These are phyloP conservation scores for Xerocomus cyaneibrunnescens DNA, from an alignment of 1,284 basidiomycete species.

Conservation along the genomic window DNA sequence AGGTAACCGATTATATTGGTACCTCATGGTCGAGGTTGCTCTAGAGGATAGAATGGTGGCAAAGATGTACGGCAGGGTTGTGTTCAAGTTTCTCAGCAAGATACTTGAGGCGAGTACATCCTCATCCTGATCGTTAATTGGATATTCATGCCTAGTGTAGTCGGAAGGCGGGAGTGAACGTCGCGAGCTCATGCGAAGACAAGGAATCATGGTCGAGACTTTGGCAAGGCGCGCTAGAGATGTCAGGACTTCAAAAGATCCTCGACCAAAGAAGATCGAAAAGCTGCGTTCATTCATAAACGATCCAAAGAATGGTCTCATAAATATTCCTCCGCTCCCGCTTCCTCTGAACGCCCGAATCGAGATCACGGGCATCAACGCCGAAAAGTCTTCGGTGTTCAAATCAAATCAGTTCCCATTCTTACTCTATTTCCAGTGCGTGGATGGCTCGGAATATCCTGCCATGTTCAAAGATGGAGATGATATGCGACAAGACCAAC, in stretches of 20 bases:
- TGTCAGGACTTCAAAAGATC: constrained; percentile 87
- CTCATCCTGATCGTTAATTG: background rate
- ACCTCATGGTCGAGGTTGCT: constrained; percentile 89
- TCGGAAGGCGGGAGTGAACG: constrained; percentile 74
- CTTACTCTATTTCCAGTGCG: constrained; percentile 85
- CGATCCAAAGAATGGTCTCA: constrained; percentile 82
- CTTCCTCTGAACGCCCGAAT: constrained; percentile 88
- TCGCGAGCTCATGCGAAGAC: constrained; percentile 78
- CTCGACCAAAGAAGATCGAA: constrained; percentile 96
- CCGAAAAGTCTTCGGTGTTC: constrained; percentile 94
- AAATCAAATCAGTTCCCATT: constrained; percentile 97
- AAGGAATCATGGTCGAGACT: constrained; percentile 83
- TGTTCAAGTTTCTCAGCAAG: constrained; percentile 84
- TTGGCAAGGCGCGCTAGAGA: constrained; percentile 86
- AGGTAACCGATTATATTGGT: constrained; percentile 96
- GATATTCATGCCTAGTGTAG: constrained; percentile 37
- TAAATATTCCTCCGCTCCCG: constrained; percentile 75
- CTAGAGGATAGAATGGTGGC: constrained; percentile 79
- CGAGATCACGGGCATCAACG: constrained; percentile 79
- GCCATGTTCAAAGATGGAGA: constrained; percentile 99
- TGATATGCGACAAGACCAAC: constrained; percentile 96
- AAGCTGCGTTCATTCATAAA: constrained; percentile 82
- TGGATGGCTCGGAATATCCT: constrained; percentile 78
- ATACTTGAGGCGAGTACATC: constrained; percentile 68
- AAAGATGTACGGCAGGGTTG: constrained; percentile 91